Percentiles rank a stretch among this genome's conserved stretches.
These are phyloP conservation scores for Colletotrichum cuscutae DNA, from an alignment of 2,329 filamentous ascomycete genomes.

Conservation along the genomic window DNA sequence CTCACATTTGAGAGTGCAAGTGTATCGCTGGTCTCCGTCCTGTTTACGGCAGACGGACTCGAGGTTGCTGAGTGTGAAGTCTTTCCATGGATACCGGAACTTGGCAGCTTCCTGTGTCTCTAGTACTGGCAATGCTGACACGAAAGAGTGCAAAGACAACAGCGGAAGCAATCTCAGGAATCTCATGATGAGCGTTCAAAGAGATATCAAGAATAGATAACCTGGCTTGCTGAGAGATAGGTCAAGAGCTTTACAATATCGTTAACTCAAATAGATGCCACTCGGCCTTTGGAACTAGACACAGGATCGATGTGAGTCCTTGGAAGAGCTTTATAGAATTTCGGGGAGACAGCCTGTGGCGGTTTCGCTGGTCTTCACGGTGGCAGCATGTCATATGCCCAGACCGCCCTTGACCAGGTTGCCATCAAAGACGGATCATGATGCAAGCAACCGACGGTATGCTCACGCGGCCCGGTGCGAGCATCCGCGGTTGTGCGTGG, in stretches of 20 bases:
- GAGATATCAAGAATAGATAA: background rate
- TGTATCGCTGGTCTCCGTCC: conserved; percentile 4
- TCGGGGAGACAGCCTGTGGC: background rate
- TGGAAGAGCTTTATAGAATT: background rate
- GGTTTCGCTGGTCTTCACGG: background rate
- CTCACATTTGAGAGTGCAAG: conserved; percentile 31
- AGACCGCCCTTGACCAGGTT: background rate
- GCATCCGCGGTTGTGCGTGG: conserved; percentile 15
- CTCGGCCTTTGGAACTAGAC: background rate
- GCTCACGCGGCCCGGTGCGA: conserved; percentile 21
- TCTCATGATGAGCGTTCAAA: conserved; percentile 5
- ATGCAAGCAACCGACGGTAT: conserved; percentile 24
- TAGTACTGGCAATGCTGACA: conserved; percentile 3
- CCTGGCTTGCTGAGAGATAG: background rate
- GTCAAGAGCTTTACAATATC: background rate
- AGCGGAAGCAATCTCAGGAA: background rate
- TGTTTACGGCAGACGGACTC: conserved; percentile 8
- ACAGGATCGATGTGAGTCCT: background rate
- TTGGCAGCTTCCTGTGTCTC: background rate
- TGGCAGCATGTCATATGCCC: background rate
- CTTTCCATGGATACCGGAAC: conserved; percentile 32
- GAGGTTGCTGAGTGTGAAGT: conserved; percentile 32
- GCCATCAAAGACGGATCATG: background rate
- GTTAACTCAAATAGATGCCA: background rate
- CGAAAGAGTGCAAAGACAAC: conserved; percentile 3